Evolutionary conservation across 192 early-diverging fungal genomes (phyloP), one percentile per base, ranked within the genome.

Genomic region (Hyaloraphidium curvatum): DNA sequence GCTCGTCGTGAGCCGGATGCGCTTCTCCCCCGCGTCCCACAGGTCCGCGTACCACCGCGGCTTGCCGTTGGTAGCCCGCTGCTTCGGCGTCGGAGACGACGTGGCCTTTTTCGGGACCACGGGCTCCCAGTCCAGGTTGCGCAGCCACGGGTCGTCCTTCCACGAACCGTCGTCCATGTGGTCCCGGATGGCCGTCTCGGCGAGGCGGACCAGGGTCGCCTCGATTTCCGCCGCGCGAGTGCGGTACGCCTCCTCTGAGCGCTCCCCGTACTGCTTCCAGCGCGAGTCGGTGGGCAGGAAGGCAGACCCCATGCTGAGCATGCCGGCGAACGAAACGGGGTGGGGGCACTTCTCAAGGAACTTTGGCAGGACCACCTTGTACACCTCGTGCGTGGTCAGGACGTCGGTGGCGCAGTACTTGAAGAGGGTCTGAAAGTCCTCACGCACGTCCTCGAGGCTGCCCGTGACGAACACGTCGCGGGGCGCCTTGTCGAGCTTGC

Each of bases 371-470:
- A 88, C 73, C 23, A 57, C 54, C 35, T 65, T 61, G 53, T 78
- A 92, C 16, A 97, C 74, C 26, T 64, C 54, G 28, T 81, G 78
- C 1, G 94, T 95, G 13, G 75, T 67, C 0, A 53, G 52, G 0
- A 94, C 91, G 63, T 97, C 94, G n/a, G 57, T 62, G 14, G 90
- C 89, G 62, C 91, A 95, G 61, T 97, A 97, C 4, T 31, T 54
- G 63, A 88, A 76, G 22, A 86, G 61, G 14, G 64, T 40, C 11
- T 80, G 64, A 57, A 95, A 86, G 43, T 78, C 58, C 9, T 72
- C 53, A 7, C 63, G 56, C 5, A 91, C 68, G n/a, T 78, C 81
- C 23, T 66, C 23, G 30, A 81, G 31, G n/a, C 67, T 62, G 14
- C 81, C 76, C 7, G 60, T 59, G 31, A 75, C 59, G 63, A 85